Percentiles rank a stretch among this genome's conserved stretches.
Evolutionary conservation across 495 filamentous ascomycete species (phyloP).

Genomic region (Xylaria intraflava): DNA sequence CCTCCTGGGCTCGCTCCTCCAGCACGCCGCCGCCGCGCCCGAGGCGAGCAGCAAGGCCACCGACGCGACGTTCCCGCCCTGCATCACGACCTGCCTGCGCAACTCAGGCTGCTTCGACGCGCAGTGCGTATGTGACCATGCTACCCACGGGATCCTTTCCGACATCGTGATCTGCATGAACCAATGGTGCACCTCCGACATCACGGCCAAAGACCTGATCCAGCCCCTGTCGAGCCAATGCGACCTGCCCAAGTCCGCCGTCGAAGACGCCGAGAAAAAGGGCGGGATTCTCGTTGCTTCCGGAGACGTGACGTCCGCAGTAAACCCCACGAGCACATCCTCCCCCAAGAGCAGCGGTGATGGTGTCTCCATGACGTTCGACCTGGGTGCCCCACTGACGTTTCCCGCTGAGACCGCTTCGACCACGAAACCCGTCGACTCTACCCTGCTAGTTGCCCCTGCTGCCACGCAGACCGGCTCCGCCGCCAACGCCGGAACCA

Average conservation of each 20-base stretch:
- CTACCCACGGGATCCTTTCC: slow-evolving; percentile 24
- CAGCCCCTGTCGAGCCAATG: slow-evolving; percentile 25
- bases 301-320: neutral
- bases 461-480: slow-evolving; percentile 3
- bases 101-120: slow-evolving; percentile 28
- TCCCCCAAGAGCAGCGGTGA: neutral
- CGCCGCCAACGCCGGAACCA: slow-evolving; percentile 1
- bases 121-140: slow-evolving; percentile 31
- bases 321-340: slow-evolving; percentile 5
- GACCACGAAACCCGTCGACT: slow-evolving; percentile 1
- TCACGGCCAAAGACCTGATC: slow-evolving; percentile 24
- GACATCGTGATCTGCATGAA: slow-evolving; percentile 32
- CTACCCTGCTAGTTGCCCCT: slow-evolving; percentile 1
- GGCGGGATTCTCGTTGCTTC: slow-evolving; percentile 13
- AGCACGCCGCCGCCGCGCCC: slow-evolving; percentile 11
- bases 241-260: slow-evolving; percentile 19
- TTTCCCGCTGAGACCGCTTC: neutral
- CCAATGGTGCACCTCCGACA: slow-evolving; percentile 24
- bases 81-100: slow-evolving; percentile 30
- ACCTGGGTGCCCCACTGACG: slow-evolving; percentile 1
- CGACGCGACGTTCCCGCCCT: slow-evolving; percentile 14
- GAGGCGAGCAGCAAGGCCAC: slow-evolving; percentile 13
- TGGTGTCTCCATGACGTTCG: slow-evolving; percentile 1
- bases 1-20: slow-evolving; percentile 20
- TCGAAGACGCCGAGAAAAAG: slow-evolving; percentile 17